A percentile compares a stretch with the other conserved stretches of the same genome.
Evolutionary conservation across 2,329 filamentous ascomycete genomes (phyloP).

Genomic region (Colletotrichum zoysiae): DNA sequence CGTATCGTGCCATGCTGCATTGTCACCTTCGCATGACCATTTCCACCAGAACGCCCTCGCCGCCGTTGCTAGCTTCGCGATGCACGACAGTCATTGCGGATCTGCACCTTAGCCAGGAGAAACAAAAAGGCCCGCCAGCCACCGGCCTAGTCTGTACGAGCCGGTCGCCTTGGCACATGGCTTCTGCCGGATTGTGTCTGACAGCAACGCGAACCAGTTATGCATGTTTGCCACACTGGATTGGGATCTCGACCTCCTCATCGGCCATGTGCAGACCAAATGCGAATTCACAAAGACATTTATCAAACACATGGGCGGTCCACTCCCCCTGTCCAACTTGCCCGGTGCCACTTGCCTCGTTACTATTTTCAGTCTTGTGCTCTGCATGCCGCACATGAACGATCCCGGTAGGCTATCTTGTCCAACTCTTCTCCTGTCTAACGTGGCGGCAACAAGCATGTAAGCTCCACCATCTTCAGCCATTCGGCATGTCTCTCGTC

Average conservation of each 20-base stretch:
- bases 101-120: background rate
- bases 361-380: background rate
- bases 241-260: background rate
- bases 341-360: background rate
- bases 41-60: background rate
- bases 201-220: background rate
- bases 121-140: background rate
- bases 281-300: background rate
- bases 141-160: background rate
- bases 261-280: background rate
- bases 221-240: background rate
- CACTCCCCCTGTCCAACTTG: background rate
- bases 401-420: background rate
- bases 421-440: constrained; percentile 5
- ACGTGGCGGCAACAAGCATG: constrained; percentile 9
- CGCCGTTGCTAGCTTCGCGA: background rate
- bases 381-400: constrained; percentile 28
- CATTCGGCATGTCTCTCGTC: constrained; percentile 6
- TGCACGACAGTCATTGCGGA: background rate
- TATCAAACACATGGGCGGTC: background rate
- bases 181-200: background rate
- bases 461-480: background rate
- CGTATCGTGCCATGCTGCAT: background rate
- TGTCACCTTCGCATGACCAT: background rate
- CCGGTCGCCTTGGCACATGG: constrained; percentile 25